A percentile compares a stretch with the other conserved stretches of the same genome.
Evolutionary conservation across 1,284 basidiomycete genomes (phyloP).

Genomic region (Phenoliferia sp.): DNA sequence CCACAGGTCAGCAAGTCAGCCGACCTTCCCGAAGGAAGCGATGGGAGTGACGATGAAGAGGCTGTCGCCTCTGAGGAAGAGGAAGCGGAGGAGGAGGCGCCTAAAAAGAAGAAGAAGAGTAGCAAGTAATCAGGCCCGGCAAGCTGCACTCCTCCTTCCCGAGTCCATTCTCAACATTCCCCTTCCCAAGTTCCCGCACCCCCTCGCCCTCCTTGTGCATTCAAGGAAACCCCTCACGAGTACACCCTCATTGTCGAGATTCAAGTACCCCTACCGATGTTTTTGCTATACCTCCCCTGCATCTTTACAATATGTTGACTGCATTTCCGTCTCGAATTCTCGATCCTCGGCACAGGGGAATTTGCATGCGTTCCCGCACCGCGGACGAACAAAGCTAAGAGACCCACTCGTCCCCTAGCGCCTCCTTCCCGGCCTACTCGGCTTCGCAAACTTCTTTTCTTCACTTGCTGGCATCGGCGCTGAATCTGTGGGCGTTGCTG

Average conservation of each 20-base stretch:
- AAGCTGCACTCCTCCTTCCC: neutral
- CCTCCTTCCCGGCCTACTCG: slow-evolving; percentile 37
- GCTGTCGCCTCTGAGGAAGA: neutral
- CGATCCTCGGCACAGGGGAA: neutral
- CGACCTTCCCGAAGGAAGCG: neutral
- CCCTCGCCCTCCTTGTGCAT: too few species aligned
- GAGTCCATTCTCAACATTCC: too few species aligned
- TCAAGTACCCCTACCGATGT: too few species aligned
- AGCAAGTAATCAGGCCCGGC: neutral
- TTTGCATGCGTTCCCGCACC: too few species aligned
- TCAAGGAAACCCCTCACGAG: too few species aligned
- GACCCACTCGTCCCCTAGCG: neutral
- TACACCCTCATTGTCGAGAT: too few species aligned
- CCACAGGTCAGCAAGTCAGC: neutral
- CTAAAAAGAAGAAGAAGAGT: neutral
- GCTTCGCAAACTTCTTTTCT: slow-evolving; percentile 36
- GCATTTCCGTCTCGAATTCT: too few species aligned
- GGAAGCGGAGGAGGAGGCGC: neutral
- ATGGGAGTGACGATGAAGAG: neutral
- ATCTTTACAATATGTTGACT: too few species aligned
- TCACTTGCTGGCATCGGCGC: slow-evolving; percentile 14
- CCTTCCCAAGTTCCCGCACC: neutral
- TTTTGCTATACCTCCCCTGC: too few species aligned
- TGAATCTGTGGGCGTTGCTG: neutral
- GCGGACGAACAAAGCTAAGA: neutral